Evolutionary conservation across 306 rosid species (phyloP), one percentile per base, ranked within the genome.

Genomic region (Comarum palustre): DNA sequence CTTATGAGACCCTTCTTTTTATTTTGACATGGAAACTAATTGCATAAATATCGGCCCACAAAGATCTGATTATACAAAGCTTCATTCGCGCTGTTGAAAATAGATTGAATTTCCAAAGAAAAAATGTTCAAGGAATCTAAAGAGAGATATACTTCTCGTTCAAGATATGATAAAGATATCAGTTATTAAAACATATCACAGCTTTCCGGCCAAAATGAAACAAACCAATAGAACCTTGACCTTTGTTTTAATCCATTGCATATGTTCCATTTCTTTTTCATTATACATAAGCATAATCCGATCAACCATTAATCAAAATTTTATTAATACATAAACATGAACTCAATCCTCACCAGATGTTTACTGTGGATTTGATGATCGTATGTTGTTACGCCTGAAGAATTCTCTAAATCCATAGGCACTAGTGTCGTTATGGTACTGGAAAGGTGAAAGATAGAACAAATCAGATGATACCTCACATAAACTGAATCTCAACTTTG

Each of bases 321-420:
- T 14, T 32, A 57, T 6, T 34, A 19, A 2, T 9, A 51, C 19
- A 55, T 42, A 68, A 77, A 22, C 55, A 59, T 27, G 46, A 67
- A 73, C 71, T 17, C 45, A 48, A 51, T 75, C 39, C 55, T 38
- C 17, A 42, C 42, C 42, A 39, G 45, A 70, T 48, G 71, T 68
- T 82, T 74, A 86, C 70, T 85, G 85, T 2, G 61, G 65, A 73
- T 82, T 81, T 43, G 86, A 86, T 51, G 91, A 45, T 74, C 29
- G 61, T 59, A 91, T 74, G 43, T 90, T 89, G 19, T 88, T 77
- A 59, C 91, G 91, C 93, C 88, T 91, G 86, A 94, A 89, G 84
- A 86, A 88, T 81, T 94, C 96, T 80, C 99, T 85, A 81, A 94
- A 94, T 79, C 99, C 97, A 16, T 94, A 91, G 41, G 85, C 73